phyloP scores from a whole-genome alignment of 2,329 filamentous ascomycete species.

The Sporothrix mexicana region DNA sequence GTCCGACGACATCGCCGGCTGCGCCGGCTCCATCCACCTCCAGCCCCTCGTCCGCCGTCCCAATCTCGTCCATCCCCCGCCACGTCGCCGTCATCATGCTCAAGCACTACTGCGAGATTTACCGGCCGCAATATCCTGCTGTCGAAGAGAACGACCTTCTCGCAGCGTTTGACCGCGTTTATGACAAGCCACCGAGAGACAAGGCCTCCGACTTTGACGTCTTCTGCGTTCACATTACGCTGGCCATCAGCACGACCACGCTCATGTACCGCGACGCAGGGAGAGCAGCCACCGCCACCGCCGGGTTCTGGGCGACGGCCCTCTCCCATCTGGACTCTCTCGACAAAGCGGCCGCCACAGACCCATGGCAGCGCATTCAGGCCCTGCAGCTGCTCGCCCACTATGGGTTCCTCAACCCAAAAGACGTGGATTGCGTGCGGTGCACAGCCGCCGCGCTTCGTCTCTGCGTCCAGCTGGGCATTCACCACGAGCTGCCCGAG shows the following conservation, averaged over 20 bases:
- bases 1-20: not conserved
- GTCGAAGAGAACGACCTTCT: constrained; percentile 13
- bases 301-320: constrained; percentile 22
- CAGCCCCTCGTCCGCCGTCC: not conserved
- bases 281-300: not conserved
- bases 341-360: not conserved
- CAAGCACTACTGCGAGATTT: constrained; percentile 27
- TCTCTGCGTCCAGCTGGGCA: constrained; percentile 8
- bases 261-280: constrained; percentile 26
- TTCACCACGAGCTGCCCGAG: constrained; percentile 8
- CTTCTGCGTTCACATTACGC: constrained; percentile 25
- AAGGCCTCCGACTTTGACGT: constrained; percentile 25
- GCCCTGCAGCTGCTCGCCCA: not conserved
- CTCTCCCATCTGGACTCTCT: not conserved
- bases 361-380: constrained; percentile 5
- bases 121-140: constrained; percentile 23
- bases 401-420: constrained; percentile 19
- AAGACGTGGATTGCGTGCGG: constrained; percentile 1
- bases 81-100: constrained; percentile 29
- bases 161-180: not conserved
- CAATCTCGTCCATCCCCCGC: constrained; percentile 26
- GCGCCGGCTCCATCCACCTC: not conserved
- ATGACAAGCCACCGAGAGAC: not conserved
- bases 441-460: not conserved
- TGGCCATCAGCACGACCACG: constrained; percentile 25